Percentiles rank a stretch among this genome's conserved stretches.
Conservation (phyloP, 208 protist genomes). For the Acanthamoeba triangularis region DNA sequence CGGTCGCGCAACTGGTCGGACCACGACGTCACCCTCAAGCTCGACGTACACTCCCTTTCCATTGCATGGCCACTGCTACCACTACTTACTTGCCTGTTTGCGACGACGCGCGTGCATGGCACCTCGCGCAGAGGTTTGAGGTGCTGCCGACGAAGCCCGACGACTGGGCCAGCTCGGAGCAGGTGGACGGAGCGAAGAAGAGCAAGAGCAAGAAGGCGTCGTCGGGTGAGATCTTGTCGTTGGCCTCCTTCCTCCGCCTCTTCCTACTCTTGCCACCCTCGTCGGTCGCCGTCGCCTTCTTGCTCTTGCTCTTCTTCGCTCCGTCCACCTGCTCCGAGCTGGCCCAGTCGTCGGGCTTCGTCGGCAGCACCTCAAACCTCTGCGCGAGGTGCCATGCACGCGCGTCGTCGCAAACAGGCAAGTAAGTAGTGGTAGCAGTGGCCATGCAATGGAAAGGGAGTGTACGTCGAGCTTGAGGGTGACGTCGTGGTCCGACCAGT, state of each 20-base stretch:
- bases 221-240: background rate
- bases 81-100: background rate
- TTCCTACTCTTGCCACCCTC: background rate
- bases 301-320: background rate
- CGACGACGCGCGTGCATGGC: background rate
- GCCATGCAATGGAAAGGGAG: background rate
- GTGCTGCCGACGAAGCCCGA: background rate
- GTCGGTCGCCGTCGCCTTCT: background rate
- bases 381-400: background rate
- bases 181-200: conserved; percentile 8
- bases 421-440: background rate
- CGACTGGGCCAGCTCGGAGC: conserved; percentile 9
- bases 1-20: background rate
- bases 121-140: background rate
- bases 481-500: conserved; percentile 20
- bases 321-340: conserved; percentile 14
- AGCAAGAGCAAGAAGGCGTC: background rate
- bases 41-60: background rate
- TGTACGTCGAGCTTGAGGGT: conserved; percentile 15
- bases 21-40: conserved; percentile 18
- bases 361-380: background rate
- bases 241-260: background rate
- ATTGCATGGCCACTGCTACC: background rate
- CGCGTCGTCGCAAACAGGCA: background rate
- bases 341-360: background rate